phyloP scores from a whole-genome alignment of 129 eudicot species.

The Tagetes patula region DNA sequence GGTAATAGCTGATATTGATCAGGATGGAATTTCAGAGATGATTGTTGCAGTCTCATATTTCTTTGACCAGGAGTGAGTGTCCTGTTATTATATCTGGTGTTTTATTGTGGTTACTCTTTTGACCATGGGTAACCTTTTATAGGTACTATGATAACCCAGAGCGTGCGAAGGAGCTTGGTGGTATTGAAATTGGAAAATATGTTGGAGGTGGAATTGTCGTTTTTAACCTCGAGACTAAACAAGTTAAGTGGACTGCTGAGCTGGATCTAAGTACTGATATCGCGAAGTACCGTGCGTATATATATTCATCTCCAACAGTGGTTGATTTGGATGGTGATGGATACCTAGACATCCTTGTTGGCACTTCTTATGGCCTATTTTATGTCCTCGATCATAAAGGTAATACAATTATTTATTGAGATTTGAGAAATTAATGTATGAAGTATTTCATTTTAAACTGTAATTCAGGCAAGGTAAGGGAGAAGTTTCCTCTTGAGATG shows the following conservation, averaged over 20 bases:
- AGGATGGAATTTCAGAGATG: slow-evolving; percentile 95
- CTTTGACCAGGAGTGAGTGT: slow-evolving; percentile 96
- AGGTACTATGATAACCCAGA: slow-evolving; percentile 97
- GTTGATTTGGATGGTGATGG: slow-evolving; percentile 99
- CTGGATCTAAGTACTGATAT: slow-evolving; percentile 85
- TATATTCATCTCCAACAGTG: slow-evolving; percentile 91
- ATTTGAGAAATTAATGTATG: slow-evolving; percentile 3
- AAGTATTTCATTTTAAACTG: not conserved
- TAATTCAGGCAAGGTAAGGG: slow-evolving; percentile 80
- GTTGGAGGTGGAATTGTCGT: slow-evolving; percentile 96
- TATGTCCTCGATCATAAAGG: slow-evolving; percentile 94
- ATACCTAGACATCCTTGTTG: slow-evolving; percentile 85
- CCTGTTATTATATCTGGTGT: slow-evolving; percentile 13
- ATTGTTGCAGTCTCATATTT: slow-evolving; percentile 95
- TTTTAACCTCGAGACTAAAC: slow-evolving; percentile 93
- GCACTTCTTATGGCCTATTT: slow-evolving; percentile 94
- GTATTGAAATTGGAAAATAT: slow-evolving; percentile 91
- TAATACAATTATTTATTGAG: slow-evolving; percentile 26
- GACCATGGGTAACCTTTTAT: slow-evolving; percentile 24
- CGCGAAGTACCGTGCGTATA: slow-evolving; percentile 78
- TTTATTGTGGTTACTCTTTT: not conserved
- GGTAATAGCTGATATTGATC: slow-evolving; percentile 97
- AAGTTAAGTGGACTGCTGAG: slow-evolving; percentile 82
- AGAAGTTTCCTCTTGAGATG: slow-evolving; percentile 93
- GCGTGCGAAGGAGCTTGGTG: slow-evolving; percentile 91